Conservation (phyloP, 371 early-diverging fungal species). For the Haplosporangium sp. region DNA sequence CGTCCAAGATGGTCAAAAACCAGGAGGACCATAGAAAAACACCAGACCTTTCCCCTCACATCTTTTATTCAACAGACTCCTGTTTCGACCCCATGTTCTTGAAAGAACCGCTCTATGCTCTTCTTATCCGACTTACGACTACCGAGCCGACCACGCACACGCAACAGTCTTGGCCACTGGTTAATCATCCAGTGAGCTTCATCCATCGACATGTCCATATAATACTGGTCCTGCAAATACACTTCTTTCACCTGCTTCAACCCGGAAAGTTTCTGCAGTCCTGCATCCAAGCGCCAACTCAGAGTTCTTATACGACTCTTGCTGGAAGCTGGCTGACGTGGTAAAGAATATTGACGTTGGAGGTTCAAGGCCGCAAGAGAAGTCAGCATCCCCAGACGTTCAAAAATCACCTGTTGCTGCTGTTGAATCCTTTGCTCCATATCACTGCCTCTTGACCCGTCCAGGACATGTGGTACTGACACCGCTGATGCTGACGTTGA, state of each 20-base stretch:
- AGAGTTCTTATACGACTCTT: background rate
- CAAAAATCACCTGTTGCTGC: conserved; percentile 6
- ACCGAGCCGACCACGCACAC: conserved; percentile 6
- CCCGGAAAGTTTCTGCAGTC: background rate
- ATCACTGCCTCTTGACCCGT: background rate
- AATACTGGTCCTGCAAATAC: background rate
- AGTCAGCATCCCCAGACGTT: conserved; percentile 5
- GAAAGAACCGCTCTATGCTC: no score
- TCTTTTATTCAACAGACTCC: no score
- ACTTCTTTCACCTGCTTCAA: background rate
- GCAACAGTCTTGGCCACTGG: background rate
- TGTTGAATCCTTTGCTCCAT: background rate
- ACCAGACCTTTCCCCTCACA: no score
- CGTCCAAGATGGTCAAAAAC: no score
- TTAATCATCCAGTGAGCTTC: conserved; percentile 10
- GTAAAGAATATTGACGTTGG: background rate
- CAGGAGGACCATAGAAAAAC: no score
- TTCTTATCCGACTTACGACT: background rate
- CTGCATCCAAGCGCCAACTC: conserved; percentile 9
- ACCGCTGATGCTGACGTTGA: background rate
- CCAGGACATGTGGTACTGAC: background rate
- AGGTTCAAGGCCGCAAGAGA: conserved; percentile 7
- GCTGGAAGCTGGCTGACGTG: background rate
- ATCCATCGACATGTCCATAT: conserved; percentile 12
- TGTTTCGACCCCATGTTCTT: no score